These are phyloP conservation scores for Tylopilus plumbeoviolaceoides DNA, from an alignment of 768 basidiomycete genomes.

Conservation along the genomic window DNA sequence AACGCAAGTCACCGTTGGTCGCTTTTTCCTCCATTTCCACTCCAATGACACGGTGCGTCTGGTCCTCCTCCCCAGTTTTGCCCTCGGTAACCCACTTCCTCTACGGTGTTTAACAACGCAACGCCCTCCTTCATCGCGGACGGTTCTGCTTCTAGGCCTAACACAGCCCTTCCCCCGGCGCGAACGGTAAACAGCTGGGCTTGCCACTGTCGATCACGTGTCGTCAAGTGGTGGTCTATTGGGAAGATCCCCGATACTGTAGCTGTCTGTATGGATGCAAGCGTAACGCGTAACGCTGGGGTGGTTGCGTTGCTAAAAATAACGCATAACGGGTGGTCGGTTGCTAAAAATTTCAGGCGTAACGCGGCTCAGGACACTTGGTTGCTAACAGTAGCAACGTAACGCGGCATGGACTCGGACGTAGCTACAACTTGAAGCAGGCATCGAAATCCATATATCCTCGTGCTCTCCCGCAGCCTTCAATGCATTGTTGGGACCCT, in stretches of 20 bases:
- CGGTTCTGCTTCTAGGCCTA: conserved; percentile 19
- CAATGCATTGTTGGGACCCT: no score
- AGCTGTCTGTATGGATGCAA: no score
- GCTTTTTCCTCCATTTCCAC: not conserved
- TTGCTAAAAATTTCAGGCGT: no score
- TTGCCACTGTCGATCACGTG: conserved; percentile 53
- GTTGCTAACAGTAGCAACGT: no score
- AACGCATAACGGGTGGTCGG: no score
- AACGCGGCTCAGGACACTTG: no score
- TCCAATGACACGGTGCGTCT: not conserved
- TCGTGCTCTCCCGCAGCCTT: no score
- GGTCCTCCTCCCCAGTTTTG: conserved; percentile 1
- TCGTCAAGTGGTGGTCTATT: conserved; percentile 41
- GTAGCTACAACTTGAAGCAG: no score
- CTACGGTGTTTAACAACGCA: conserved; percentile 38
- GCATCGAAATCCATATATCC: no score
- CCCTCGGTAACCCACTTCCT: conserved; percentile 36
- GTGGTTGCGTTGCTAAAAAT: no score
- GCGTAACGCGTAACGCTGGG: no score
- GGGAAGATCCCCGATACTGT: conserved; percentile 45
- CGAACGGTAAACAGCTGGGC: conserved; percentile 53
- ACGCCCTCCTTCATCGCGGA: conserved; percentile 46
- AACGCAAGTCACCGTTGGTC: conserved; percentile 26
- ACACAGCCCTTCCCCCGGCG: conserved; percentile 27
- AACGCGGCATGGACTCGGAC: no score